phyloP scores from a whole-genome alignment of 2,329 filamentous ascomycete species.

The Sporothrix inflata region DNA sequence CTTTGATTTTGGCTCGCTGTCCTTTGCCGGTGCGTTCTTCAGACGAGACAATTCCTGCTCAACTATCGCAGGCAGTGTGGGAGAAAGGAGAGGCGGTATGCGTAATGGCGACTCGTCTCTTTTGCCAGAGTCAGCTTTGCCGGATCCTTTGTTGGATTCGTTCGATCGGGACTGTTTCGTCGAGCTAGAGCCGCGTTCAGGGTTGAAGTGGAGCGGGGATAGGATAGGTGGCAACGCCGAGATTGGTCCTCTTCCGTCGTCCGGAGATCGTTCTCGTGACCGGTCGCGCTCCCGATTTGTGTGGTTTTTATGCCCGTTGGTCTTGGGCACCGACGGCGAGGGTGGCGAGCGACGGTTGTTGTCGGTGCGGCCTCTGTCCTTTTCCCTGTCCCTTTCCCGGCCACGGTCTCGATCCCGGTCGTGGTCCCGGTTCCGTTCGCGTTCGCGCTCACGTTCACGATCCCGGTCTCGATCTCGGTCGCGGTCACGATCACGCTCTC shows the following conservation, averaged over 20 bases:
- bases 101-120: constrained; percentile 45
- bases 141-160: background rate
- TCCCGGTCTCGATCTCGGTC: background rate
- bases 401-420: constrained; percentile 11
- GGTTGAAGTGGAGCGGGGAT: constrained; percentile 54
- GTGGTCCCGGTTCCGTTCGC: background rate
- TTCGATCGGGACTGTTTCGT: background rate
- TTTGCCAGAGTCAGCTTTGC: constrained; percentile 38
- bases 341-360: constrained; percentile 16
- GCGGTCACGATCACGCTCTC: background rate
- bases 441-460: constrained; percentile 3
- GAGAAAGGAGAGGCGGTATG: constrained; percentile 58
- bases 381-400: constrained; percentile 18
- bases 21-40: constrained; percentile 40
- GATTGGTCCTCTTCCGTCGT: constrained; percentile 44
- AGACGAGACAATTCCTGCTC: constrained; percentile 51
- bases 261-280: constrained; percentile 43
- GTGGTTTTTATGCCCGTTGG: constrained; percentile 22
- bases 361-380: constrained; percentile 20
- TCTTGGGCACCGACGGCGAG: constrained; percentile 10
- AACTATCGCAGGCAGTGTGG: constrained; percentile 57
- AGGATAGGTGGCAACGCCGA: constrained; percentile 54
- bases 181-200: constrained; percentile 32
- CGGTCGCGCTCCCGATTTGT: constrained; percentile 22
- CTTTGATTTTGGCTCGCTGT: constrained; percentile 32